Evolutionary conservation across 2,329 filamentous ascomycete genomes (phyloP), one percentile per base, ranked within the genome.

Genomic region (Fusarium torreyae): DNA sequence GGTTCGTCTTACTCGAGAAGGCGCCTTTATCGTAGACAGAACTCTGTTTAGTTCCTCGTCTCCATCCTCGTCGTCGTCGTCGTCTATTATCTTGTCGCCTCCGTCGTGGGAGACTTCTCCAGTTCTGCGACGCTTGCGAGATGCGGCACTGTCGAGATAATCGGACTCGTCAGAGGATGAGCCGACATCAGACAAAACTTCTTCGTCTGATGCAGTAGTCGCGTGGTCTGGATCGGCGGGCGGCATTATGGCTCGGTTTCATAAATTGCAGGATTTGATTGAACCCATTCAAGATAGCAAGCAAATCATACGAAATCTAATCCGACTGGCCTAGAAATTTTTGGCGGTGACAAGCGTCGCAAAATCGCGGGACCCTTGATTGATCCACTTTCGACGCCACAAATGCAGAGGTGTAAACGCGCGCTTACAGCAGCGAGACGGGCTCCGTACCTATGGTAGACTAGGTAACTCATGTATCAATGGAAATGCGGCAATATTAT

Each of bases 1-100:
- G 38, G 79, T 82, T 66, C 80, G 79, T 68, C 81, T 87, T 62
- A 89, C 81, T 59, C 87, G 83, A 6, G 87, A 88, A 4, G 87
- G 86, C 6, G 82, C 85, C 61, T 83, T 80, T 55, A 87, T 82
- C 13, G 83, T 82, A 14, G 83, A 79, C 2, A 83, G 63, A 5
- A 76, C 70, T 14, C 66, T 74, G 54, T 80, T 75, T 11, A 81
- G 38, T n/a, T 77, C 76, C 20, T 76, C 57, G 5, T 77, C 73
- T 3, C 77, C 76, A 15, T 77, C 77, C 5, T 78, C 74, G 10
- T 77, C 76, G 7, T 78, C 77, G 42, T 81, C 75, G 39, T 79
- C 73, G 39, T 76, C 69, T 33, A 76, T 67, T 33, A 68, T 71
- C 20, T 73, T 68, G 17, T 72, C 73, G 11, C 69, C 73, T n/a